Evolutionary conservation across 1,284 basidiomycete genomes (phyloP).

Genomic region (Pterulicium gracile): DNA sequence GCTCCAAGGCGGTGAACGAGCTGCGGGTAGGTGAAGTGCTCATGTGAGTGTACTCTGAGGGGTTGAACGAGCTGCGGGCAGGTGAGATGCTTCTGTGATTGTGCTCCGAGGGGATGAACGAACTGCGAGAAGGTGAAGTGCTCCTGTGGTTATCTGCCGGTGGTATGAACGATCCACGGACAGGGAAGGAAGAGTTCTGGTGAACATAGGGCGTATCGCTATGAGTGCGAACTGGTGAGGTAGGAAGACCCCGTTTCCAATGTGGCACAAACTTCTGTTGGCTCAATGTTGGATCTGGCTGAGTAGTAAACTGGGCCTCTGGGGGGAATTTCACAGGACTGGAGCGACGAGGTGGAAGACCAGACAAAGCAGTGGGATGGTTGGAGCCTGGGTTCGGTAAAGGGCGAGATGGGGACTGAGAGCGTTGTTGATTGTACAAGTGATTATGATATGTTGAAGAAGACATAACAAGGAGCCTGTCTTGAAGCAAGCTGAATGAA

Average conservation of each 20-base stretch:
- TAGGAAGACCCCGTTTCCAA: constrained; percentile 17
- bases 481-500: neutral
- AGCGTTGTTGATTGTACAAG: neutral
- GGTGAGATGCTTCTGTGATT: too few relatives aligned
- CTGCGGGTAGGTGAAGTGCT: too few relatives aligned
- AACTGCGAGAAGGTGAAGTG: too few relatives aligned
- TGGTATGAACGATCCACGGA: too few relatives aligned
- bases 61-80: too few relatives aligned
- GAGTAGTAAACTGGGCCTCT: constrained; percentile 11
- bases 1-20: too few relatives aligned
- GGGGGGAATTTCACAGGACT: constrained; percentile 1
- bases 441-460: neutral
- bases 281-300: constrained; percentile 20
- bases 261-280: constrained; percentile 12
- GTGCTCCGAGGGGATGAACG: too few relatives aligned
- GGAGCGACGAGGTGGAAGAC: neutral
- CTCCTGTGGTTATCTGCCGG: too few relatives aligned
- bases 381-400: neutral
- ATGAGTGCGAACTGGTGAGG: constrained; percentile 12
- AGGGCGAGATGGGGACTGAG: neutral
- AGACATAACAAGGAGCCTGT: neutral
- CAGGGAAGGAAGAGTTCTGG: too few relatives aligned
- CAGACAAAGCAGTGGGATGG: neutral
- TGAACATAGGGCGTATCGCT: constrained; percentile 4
- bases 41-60: too few relatives aligned